phyloP scores from a whole-genome alignment of 148 eudicot genomes.

The Fallopia convolvulus region DNA sequence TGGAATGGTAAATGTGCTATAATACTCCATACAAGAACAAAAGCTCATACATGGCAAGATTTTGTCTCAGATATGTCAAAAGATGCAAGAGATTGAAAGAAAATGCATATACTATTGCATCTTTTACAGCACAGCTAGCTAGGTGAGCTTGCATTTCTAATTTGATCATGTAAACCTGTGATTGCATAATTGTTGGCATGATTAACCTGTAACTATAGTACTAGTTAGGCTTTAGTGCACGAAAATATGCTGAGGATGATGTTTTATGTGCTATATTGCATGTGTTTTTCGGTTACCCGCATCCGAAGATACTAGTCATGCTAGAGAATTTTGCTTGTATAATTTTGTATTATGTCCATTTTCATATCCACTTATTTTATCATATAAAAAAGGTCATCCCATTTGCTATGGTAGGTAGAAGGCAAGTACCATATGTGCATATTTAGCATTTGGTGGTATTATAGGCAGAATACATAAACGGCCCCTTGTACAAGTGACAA shows the following conservation, averaged over 20 bases:
- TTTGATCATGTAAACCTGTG: neutral
- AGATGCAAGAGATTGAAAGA: neutral
- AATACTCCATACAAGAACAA: neutral
- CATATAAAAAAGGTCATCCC: neutral
- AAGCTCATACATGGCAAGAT: neutral
- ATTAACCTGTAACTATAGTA: slow-evolving; percentile 2
- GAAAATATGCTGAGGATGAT: neutral
- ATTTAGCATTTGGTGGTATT: too few species aligned
- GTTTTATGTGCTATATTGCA: neutral
- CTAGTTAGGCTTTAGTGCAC: neutral
- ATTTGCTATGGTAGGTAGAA: too few species aligned
- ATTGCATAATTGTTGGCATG: slow-evolving; percentile 4
- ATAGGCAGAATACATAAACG: too few species aligned
- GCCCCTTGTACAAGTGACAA: too few species aligned
- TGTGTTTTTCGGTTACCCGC: neutral
- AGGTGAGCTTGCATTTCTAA: neutral
- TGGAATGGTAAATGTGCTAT: neutral
- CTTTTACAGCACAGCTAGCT: neutral
- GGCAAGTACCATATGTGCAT: too few species aligned
- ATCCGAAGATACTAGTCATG: neutral
- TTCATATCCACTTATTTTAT: neutral
- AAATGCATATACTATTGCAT: neutral
- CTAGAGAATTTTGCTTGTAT: neutral
- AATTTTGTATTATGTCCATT: neutral
- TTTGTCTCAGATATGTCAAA: neutral